Base-by-base conservation (phyloP, 2,329 filamentous ascomycete species). In the Neofusicoccum ribis region DNA sequence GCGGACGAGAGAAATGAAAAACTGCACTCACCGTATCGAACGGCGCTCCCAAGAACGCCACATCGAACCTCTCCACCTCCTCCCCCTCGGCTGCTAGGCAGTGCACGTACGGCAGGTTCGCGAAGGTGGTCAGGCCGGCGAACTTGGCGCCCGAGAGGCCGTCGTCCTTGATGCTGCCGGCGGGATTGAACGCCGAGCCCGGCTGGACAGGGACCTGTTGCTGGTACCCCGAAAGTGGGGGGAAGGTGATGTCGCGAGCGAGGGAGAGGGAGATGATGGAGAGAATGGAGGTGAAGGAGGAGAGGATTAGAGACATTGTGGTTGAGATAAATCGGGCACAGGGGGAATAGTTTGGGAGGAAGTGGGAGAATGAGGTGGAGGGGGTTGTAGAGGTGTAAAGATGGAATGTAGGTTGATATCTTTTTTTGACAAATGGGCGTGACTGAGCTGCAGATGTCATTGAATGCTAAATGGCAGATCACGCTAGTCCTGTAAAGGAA, bases 21-120 rank as follows among this genome's bases (percentile, higher is more conserved):
- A 20, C 20, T 20, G 20, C 20, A 76, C 76, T 67, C 68, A 80
- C 80, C 5, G 81, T 83, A 69, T 84, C 82, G 67, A 83, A 84
- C 0, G 81, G 80, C 14, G 82, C 82, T 7, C 82, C 82, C 1
- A 84, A 54, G 43, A 83, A 77, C 3, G 80, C 82, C 68, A 84
- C 83, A 68, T 84, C 82, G 68, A 80, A 84, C 27, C 71, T 72
- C 46, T 80, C 79, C 5, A 80, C 71, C 6, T 78, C 71, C 31
- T 72, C 67, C 4, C 63, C 70, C 17, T 79, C 72, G 14, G 68
- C 51, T 43, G 73, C 72, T 14, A 83, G 69, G 69, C 82, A 83
- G 68, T 82, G 79, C 14, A 83, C 80, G 67, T 83, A 82, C 0
- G 80, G 81, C 15, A 83, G 58, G 69, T 82, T 82, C 1, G 80